A percentile compares a stretch with the other conserved stretches of the same genome.
Conservation (phyloP, 176 grass and related monocot species). For the Raddia distichophylla region DNA sequence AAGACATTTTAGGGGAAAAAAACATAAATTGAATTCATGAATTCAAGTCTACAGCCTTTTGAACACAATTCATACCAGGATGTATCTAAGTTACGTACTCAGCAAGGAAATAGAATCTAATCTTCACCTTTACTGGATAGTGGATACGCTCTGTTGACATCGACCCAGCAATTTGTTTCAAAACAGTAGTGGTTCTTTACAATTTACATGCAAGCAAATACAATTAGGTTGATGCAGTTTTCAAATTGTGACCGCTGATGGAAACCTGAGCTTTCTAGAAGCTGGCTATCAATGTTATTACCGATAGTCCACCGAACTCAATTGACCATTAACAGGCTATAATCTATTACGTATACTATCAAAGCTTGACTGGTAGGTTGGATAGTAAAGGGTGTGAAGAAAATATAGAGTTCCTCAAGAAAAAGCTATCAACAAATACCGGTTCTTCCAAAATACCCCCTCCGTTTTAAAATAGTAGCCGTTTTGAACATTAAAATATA, state of each 20-base stretch:
- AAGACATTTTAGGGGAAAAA: not conserved
- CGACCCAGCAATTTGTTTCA: not conserved
- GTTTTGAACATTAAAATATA: too few relatives aligned
- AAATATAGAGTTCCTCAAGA: not conserved
- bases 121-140: not conserved
- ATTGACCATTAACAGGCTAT: not conserved
- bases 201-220: not conserved
- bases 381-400: not conserved
- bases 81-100: not conserved
- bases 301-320: not conserved
- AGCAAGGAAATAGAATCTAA: not conserved
- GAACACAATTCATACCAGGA: not conserved
- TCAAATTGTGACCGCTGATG: conserved; percentile 3
- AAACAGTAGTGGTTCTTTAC: not conserved
- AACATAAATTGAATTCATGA: not conserved
- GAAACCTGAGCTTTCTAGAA: not conserved
- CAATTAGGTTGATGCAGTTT: not conserved
- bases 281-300: not conserved
- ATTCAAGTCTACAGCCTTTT: not conserved
- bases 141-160: not conserved
- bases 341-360: not conserved
- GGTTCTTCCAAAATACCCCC: not conserved
- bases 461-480: too few relatives aligned
- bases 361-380: not conserved
- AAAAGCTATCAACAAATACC: not conserved